A percentile compares a stretch with the other conserved stretches of the same genome.
Evolutionary conservation across 2,329 filamentous ascomycete species (phyloP).

Genomic region (Colletotrichum caudatum): DNA sequence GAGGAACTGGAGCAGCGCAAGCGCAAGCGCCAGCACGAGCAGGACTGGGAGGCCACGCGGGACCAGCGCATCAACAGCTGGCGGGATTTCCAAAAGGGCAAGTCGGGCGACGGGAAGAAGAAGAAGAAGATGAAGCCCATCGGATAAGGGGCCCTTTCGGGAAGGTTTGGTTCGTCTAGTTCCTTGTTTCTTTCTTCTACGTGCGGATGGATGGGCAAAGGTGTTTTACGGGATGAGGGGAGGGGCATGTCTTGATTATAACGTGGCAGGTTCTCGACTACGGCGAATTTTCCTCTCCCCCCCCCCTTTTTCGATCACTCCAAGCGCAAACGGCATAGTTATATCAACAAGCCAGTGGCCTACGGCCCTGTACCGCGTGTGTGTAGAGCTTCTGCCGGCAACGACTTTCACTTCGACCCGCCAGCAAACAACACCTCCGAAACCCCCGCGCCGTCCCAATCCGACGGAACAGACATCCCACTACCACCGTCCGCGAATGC

Average conservation of each 20-base stretch:
- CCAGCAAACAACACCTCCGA: too few species aligned
- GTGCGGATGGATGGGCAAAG: neutral
- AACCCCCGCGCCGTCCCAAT: too few species aligned
- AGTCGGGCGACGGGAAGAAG: slow-evolving; percentile 59
- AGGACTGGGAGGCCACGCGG: slow-evolving; percentile 93
- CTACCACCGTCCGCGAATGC: too few species aligned
- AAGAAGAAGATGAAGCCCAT: slow-evolving; percentile 77
- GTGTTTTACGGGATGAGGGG: neutral
- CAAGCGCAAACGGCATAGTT: slow-evolving; percentile 22
- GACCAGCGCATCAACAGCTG: slow-evolving; percentile 94
- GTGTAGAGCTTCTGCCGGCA: too few species aligned
- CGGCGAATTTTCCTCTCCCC: neutral
- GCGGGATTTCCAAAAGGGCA: slow-evolving; percentile 89
- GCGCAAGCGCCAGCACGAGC: slow-evolving; percentile 89
- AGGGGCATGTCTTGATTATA: slow-evolving; percentile 11
- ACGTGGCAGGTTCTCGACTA: slow-evolving; percentile 31
- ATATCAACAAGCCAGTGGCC: slow-evolving; percentile 26
- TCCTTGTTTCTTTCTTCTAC: slow-evolving; percentile 1
- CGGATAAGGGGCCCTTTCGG: slow-evolving; percentile 53
- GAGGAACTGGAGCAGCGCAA: slow-evolving; percentile 85
- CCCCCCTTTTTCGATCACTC: neutral
- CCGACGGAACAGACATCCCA: too few species aligned
- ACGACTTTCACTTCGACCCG: too few species aligned
- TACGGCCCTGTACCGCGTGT: too few species aligned
- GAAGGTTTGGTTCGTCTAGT: neutral